These are phyloP conservation scores for Tylopilus felleus DNA, from an alignment of 768 basidiomycete genomes.

Conservation along the genomic window DNA sequence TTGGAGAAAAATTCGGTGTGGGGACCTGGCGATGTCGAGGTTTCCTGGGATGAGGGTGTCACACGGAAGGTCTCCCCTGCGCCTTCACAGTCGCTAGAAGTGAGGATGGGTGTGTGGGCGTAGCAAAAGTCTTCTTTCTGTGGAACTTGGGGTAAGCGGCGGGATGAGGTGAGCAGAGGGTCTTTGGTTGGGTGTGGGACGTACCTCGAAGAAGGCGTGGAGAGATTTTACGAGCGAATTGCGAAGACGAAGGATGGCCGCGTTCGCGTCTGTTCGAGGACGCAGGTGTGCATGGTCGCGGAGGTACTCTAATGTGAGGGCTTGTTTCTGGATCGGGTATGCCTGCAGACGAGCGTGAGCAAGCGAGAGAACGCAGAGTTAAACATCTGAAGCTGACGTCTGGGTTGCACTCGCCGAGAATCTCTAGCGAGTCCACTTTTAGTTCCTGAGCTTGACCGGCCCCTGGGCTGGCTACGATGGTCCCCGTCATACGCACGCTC, in stretches of 20 bases:
- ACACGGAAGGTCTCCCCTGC: constrained; percentile 90
- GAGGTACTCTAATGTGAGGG: constrained; percentile 72
- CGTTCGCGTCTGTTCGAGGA: constrained; percentile 67
- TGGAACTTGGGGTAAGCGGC: constrained; percentile 13
- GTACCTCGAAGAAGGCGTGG: constrained; percentile 69
- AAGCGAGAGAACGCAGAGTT: not conserved
- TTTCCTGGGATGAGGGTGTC: constrained; percentile 29
- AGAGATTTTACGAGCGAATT: constrained; percentile 54
- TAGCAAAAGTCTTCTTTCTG: constrained; percentile 78
- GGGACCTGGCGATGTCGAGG: constrained; percentile 1
- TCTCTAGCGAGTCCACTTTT: constrained; percentile 42
- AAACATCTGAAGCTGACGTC: constrained; percentile 37
- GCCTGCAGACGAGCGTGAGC: constrained; percentile 39
- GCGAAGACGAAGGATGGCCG: constrained; percentile 74
- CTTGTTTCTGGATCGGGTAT: constrained; percentile 92
- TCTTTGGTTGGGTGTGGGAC: constrained; percentile 16
- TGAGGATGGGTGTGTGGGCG: constrained; percentile 83
- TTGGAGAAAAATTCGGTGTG: constrained; percentile 65
- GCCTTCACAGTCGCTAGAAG: constrained; percentile 92
- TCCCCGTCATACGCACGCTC: constrained; percentile 49
- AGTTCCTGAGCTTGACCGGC: constrained; percentile 52
- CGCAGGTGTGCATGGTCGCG: constrained; percentile 89
- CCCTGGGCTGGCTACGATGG: constrained; percentile 45
- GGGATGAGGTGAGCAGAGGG: constrained; percentile 1
- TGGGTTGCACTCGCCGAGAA: constrained; percentile 57